These are phyloP conservation scores for Agrocybe pediades DNA, from an alignment of 768 basidiomycete genomes.

Conservation along the genomic window DNA sequence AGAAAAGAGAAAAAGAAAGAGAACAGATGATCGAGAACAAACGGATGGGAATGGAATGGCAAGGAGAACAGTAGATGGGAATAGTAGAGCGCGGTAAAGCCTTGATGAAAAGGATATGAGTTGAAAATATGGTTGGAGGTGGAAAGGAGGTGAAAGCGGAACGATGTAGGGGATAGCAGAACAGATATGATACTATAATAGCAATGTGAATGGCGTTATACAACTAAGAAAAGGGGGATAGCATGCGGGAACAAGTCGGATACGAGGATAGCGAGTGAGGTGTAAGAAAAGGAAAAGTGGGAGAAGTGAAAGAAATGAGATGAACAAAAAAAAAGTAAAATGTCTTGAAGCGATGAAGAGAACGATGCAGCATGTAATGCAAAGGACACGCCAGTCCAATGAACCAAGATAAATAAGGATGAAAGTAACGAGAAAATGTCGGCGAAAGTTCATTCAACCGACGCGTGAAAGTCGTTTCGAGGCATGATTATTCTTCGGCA, in stretches of 20 bases:
- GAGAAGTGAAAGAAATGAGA: background rate
- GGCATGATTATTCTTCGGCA: constrained; percentile 54
- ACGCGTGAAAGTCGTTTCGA: constrained; percentile 53
- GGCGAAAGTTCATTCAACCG: constrained; percentile 18
- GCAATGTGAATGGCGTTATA: no score
- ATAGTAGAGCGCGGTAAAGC: constrained; percentile 16
- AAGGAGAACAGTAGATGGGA: constrained; percentile 12
- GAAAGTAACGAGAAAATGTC: background rate
- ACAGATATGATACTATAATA: no score
- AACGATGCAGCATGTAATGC: constrained; percentile 1
- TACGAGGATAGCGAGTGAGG: background rate
- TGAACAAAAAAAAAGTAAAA: background rate
- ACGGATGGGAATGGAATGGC: background rate
- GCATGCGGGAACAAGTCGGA: background rate
- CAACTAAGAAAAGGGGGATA: no score
- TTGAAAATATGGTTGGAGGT: no score
- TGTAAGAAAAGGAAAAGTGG: background rate
- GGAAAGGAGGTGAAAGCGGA: no score
- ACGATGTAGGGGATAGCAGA: no score
- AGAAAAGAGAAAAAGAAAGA: constrained; percentile 2
- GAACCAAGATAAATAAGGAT: background rate
- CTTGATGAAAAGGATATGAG: constrained; percentile 3
- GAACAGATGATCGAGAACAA: background rate
- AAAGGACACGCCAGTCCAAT: background rate
- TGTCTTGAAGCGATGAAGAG: background rate